Base-by-base conservation (phyloP, 805 yeast genomes). In the Hanseniaspora occidentalis region DNA sequence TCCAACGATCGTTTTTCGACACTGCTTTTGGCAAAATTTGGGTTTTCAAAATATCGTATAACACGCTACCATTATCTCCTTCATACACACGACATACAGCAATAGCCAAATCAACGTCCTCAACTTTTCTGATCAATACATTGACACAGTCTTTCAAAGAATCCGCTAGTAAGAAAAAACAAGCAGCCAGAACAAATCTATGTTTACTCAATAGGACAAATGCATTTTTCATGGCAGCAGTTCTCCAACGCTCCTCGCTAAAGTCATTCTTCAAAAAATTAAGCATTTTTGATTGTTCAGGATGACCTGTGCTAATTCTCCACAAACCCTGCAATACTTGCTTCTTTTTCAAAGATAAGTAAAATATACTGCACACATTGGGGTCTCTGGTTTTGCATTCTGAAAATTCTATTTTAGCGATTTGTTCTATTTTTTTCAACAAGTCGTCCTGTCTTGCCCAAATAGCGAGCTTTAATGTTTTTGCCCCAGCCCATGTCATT, bases 161-260 rank as follows among this genome's bases (percentile, higher is more conserved):
- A 38, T 70, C 86, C 0, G 83, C 95, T 10, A 89, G 65, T 26
- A 89, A 58, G 58, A 89, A 89, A 56, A 92, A 88, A 18, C 79
- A 77, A 0, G 96, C 96, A 0, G 96, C 94, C 58, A 86, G 94
- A 55, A 71, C 62, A 52, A 71, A 83, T 33, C 97, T 65, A 57
- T 88, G 98, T 52, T 85, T 85, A 45, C 96, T 84, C 47, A 92
- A 58, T 34, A 89, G 62, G 0, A 84, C 97, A 65, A 75, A 89
- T 0, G 97, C 97, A 61, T 89, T 89, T 52, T 92, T 92, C 50
- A 77, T 59, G 0, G 97, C 96, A 1, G 96, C 96, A 0, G 83
- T 68, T 49, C 67, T 73, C 96, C 96, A 88, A 38, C 96, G 66
- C 13, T 70, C 68, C 40, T 77, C 74, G 4, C 64, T 60, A 56